Base-by-base conservation (phyloP, 2,329 filamentous ascomycete species). In the Epichloe sylvatica region DNA sequence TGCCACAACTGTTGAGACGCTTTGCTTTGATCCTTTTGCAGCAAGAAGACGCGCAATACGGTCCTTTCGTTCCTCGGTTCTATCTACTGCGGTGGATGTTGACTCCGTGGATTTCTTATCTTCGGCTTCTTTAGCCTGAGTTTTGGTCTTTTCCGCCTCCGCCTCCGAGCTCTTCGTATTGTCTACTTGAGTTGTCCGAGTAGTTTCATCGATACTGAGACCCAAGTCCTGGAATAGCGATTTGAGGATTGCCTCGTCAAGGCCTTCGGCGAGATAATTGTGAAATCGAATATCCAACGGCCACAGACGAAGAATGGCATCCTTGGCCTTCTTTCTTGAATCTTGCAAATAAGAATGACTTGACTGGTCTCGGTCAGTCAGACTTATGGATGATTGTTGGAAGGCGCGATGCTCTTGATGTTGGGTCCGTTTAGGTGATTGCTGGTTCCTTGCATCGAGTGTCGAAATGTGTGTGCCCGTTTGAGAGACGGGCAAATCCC, bases 1-100 rank as follows among this genome's bases (percentile, higher is more conserved):
- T 21, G 50, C 45, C 13, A 55, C 44, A 1, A 51, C 49, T 30
- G 52, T 17, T 33, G 61, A 48, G 25, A 57, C 53, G 25, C 58
- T 41, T 49, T 59, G 47, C 35, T 82, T 84, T 35, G 78, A 77
- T 47, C 75, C 76, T 62, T 86, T 89, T 1, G 78, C 80, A n/a
- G 85, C 85, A 49, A 89, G 72, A 49, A 89, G 74, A 45, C 83
- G 79, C 4, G 85, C 84, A 52, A 91, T 86, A 40, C 86, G 79
- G 55, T 88, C 84, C 56, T 86, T 86, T 21, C 86, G 76, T 59
- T 85, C 80, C 54, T 84, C 72, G 7, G 76, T 71, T 54, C 64
- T 67, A 38, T 64, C 59, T n/a, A 56, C 49, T 9, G 42, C 25
- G 25, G 39, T 13, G 33, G 17, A 39, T 2, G 36, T 44, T 13